Percentiles rank a stretch among this genome's conserved stretches.
These are phyloP conservation scores for Hirschfeldia incana DNA, from an alignment of 345 rosid species.

Conservation along the genomic window DNA sequence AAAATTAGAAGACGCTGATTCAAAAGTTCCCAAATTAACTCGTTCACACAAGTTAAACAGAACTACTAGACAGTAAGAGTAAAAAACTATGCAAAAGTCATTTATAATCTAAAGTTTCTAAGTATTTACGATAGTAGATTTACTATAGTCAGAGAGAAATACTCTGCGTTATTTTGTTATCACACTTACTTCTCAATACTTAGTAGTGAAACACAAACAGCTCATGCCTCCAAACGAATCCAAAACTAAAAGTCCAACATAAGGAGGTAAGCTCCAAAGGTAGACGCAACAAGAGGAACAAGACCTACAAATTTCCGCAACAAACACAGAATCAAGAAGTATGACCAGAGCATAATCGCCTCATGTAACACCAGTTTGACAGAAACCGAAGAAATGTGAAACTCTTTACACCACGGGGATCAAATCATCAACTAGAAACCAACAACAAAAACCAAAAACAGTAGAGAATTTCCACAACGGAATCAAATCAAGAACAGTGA, in stretches of 20 bases:
- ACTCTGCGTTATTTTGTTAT: neutral
- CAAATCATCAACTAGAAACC: neutral
- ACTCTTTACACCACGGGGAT: neutral
- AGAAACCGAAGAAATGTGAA: neutral
- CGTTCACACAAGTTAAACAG: no score
- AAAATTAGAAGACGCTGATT: no score
- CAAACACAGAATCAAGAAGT: no score
- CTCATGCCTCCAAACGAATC: slow-evolving; percentile 57
- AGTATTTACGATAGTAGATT: neutral
- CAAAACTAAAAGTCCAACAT: slow-evolving; percentile 67
- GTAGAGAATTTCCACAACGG: neutral
- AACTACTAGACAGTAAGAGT: neutral
- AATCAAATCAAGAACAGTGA: neutral
- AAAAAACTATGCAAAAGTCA: neutral
- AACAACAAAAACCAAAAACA: neutral
- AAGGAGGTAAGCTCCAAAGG: slow-evolving; percentile 70
- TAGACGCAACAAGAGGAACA: slow-evolving; percentile 67
- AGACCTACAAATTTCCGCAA: slow-evolving; percentile 11
- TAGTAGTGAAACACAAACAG: slow-evolving; percentile 37
- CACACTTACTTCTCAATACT: no score
- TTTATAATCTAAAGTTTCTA: neutral
- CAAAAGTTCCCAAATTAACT: no score
- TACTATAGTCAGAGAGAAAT: neutral
- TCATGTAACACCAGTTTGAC: neutral
- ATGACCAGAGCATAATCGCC: slow-evolving; percentile 39